Percentiles rank a stretch among this genome's conserved stretches.
Evolutionary conservation across 164 flowering plant genomes (phyloP).

Genomic region (Kingdonia uniflora): DNA sequence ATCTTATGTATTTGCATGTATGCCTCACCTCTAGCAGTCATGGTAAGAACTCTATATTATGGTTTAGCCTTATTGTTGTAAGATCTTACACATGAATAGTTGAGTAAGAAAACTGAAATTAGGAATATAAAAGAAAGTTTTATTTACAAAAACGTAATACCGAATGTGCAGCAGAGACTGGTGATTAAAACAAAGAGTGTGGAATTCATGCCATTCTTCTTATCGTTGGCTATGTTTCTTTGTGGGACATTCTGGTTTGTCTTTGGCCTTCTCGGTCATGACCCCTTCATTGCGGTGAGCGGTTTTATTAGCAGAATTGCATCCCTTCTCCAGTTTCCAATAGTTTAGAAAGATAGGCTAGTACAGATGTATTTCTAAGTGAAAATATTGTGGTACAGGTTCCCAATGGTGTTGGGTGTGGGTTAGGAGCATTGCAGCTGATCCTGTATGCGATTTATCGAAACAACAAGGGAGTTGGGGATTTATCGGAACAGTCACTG

Average conservation of each 20-base stretch:
- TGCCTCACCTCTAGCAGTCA: constrained; percentile 75
- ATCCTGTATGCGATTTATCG: too few species aligned
- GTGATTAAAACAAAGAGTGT: constrained; percentile 50
- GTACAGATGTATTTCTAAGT: neutral
- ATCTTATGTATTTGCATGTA: constrained; percentile 88
- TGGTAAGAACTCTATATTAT: constrained; percentile 56
- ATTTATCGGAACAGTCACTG: neutral
- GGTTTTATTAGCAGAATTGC: neutral
- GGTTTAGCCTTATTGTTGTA: too few species aligned
- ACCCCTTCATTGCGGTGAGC: constrained; percentile 41
- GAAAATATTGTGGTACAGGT: too few species aligned
- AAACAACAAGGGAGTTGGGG: neutral
- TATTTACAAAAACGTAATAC: too few species aligned
- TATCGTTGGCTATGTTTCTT: constrained; percentile 36
- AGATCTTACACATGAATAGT: too few species aligned
- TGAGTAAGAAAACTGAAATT: too few species aligned
- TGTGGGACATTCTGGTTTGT: too few species aligned
- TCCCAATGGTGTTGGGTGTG: too few species aligned
- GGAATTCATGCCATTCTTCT: constrained; percentile 55
- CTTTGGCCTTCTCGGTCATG: constrained; percentile 44
- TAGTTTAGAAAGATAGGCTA: neutral
- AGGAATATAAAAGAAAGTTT: too few species aligned
- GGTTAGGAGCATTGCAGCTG: too few species aligned
- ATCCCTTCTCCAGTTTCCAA: neutral
- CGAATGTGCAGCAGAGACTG: constrained; percentile 38